Conservation (phyloP, 352 stramenopile genomes). For the Phytophthora pluvialis region DNA sequence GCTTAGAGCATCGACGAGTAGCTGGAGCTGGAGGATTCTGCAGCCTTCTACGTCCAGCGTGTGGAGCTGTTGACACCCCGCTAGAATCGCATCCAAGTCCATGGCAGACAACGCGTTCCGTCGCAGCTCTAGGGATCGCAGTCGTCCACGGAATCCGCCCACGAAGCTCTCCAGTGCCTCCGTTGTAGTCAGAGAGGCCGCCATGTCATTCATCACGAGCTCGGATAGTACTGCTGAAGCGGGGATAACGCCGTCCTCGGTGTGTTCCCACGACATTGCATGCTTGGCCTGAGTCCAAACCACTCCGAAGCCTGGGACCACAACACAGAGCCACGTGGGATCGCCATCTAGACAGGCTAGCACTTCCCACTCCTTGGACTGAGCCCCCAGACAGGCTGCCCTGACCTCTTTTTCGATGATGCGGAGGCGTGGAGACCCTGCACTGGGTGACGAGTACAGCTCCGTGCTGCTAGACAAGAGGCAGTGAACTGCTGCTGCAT, state of each 20-base stretch:
- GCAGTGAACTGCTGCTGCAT: conserved; percentile 13
- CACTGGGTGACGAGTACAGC: conserved; percentile 27
- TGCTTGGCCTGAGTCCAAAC: conserved; percentile 32
- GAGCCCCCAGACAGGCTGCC: conserved; percentile 5
- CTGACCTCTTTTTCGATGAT: conserved; percentile 35
- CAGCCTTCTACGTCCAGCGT: conserved; percentile 42
- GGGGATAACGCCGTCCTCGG: conserved; percentile 2
- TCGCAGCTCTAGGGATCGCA: conserved; percentile 36
- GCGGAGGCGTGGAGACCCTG: conserved; percentile 26
- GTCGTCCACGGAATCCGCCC: conserved; percentile 28
- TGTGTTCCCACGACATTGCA: conserved; percentile 29
- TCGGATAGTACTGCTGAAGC: conserved; percentile 27
- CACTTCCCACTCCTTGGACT: conserved; percentile 34
- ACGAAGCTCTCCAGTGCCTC: conserved; percentile 34
- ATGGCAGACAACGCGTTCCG: conserved; percentile 38
- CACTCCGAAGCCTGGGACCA: conserved; percentile 37
- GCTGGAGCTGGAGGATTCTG: conserved; percentile 37
- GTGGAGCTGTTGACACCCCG: conserved; percentile 25
- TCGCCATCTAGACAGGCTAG: conserved; percentile 18
- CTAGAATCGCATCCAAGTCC: conserved; percentile 37
- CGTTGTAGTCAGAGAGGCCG: conserved; percentile 20
- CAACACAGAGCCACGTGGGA: conserved; percentile 32
- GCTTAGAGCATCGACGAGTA: conserved; percentile 38
- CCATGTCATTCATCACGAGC: conserved; percentile 43
- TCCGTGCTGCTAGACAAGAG: conserved; percentile 30